These are phyloP conservation scores for Boletus vermiculosoides DNA, from an alignment of 768 basidiomycete genomes.

Conservation along the genomic window DNA sequence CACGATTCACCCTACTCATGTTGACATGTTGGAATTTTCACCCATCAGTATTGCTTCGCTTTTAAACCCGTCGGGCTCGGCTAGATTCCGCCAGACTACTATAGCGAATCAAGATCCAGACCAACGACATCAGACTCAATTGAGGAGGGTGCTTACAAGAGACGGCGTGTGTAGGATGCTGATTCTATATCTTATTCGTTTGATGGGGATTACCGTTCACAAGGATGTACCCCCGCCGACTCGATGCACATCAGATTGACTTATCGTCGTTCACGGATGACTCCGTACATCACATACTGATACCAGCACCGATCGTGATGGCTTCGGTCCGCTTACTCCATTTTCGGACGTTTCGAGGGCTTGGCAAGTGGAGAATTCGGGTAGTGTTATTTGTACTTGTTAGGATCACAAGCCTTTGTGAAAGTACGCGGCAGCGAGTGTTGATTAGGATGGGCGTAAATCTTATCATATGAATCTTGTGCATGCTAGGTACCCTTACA, in stretches of 20 bases:
- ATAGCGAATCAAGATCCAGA: neutral
- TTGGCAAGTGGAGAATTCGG: no score
- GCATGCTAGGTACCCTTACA: neutral
- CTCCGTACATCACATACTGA: neutral
- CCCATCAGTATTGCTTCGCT: neutral
- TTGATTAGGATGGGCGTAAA: neutral
- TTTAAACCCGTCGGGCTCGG: neutral
- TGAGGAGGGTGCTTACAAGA: neutral
- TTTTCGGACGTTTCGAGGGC: neutral
- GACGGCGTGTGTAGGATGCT: neutral
- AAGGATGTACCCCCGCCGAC: neutral
- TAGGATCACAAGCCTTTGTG: constrained; percentile 5
- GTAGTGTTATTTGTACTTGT: constrained; percentile 3
- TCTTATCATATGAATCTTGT: neutral
- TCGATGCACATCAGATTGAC: neutral
- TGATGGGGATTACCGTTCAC: neutral
- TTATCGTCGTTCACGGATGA: neutral
- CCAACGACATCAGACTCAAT: neutral
- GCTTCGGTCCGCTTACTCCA: neutral
- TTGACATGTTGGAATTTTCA: neutral
- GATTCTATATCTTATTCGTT: neutral
- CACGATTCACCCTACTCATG: neutral
- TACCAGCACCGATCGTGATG: neutral
- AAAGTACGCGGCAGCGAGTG: neutral
- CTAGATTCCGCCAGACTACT: neutral